Evolutionary conservation across 805 yeast species (phyloP).

Genomic region (Metschnikowia reukaufii): DNA sequence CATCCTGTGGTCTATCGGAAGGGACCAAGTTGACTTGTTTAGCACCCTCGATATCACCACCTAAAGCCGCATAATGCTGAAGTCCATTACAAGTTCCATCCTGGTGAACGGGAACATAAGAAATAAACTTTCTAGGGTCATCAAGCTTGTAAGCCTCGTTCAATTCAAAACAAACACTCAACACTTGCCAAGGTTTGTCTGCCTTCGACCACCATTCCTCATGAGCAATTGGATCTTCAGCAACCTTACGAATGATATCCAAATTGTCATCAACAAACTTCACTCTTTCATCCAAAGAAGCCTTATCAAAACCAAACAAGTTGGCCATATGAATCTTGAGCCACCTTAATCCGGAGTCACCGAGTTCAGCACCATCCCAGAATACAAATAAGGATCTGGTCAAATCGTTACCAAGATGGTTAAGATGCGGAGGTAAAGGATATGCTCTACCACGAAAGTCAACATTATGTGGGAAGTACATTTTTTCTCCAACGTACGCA

Average conservation of each 20-base stretch:
- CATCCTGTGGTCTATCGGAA: slow-evolving; percentile 73
- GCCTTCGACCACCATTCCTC: slow-evolving; percentile 69
- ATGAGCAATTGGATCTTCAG: slow-evolving; percentile 58
- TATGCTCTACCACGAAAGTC: slow-evolving; percentile 86
- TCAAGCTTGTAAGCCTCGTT: slow-evolving; percentile 57
- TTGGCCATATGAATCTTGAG: slow-evolving; percentile 74
- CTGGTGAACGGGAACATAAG: slow-evolving; percentile 79
- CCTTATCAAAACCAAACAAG: slow-evolving; percentile 72
- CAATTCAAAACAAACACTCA: slow-evolving; percentile 68
- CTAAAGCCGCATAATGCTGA: slow-evolving; percentile 84
- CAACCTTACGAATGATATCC: slow-evolving; percentile 56
- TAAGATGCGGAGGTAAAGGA: slow-evolving; percentile 77
- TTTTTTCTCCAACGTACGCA: slow-evolving; percentile 74
- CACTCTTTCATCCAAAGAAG: slow-evolving; percentile 63
- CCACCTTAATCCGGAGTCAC: slow-evolving; percentile 68
- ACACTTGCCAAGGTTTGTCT: slow-evolving; percentile 83
- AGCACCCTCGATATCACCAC: slow-evolving; percentile 85
- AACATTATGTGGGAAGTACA: slow-evolving; percentile 77
- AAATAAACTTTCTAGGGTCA: slow-evolving; percentile 64
- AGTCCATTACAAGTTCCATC: slow-evolving; percentile 88
- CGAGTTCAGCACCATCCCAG: slow-evolving; percentile 75
- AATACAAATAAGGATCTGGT: slow-evolving; percentile 69
- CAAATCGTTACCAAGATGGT: slow-evolving; percentile 78
- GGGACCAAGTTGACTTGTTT: slow-evolving; percentile 74
- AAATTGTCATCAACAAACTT: slow-evolving; percentile 57